Base-by-base conservation (phyloP, 352 stramenopile genomes). In the Phytophthora podocarpi region DNA sequence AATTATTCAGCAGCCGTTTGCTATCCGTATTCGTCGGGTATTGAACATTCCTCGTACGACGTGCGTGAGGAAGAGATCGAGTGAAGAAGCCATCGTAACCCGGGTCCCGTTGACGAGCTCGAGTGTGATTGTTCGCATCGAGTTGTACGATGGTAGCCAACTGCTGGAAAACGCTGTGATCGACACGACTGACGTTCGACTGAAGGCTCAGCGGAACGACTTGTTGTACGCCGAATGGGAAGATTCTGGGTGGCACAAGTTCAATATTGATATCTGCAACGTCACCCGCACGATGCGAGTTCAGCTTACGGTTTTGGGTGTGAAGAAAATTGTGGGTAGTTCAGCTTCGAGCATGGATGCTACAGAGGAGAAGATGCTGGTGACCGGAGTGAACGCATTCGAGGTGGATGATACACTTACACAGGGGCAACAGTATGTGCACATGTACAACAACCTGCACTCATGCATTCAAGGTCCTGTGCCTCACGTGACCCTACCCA, bases 371-470 rank as follows among this genome's bases (percentile, higher is more conserved):
- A 85, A 74, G 18, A 91, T 95, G 59, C 70, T 95, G 3, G 80
- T 90, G 23, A 93, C 84, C 0, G 86, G 86, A 11, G 64, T 95
- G 56, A 95, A 95, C 54, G 80, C 79, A 1, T 95, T 95, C 20
- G 82, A 93, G 18, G 84, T 95, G 18, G 82, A 93, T 53, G 83
- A 83, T 24, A 65, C 62, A 45, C 66, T 95, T 5, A 66, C 64
- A 2, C 83, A 93, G 45, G 83, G 86, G 15, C 64, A 74, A 9
- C 82, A 86, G 23, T 95, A 93, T 59, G 73, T 89, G 18, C 74
- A 80, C 48, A 93, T 95, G 86, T 77, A 88, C 57, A 90, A 89
- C 72, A 95, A 93, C 57, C 37, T 93, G 43, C 75, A 91, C 64
- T 76, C 56, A 18, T 95, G 84, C 59, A 51, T 71, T 16, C 72